Base-by-base conservation (phyloP, 495 filamentous ascomycete genomes). In the Penicillium cinerascens region DNA sequence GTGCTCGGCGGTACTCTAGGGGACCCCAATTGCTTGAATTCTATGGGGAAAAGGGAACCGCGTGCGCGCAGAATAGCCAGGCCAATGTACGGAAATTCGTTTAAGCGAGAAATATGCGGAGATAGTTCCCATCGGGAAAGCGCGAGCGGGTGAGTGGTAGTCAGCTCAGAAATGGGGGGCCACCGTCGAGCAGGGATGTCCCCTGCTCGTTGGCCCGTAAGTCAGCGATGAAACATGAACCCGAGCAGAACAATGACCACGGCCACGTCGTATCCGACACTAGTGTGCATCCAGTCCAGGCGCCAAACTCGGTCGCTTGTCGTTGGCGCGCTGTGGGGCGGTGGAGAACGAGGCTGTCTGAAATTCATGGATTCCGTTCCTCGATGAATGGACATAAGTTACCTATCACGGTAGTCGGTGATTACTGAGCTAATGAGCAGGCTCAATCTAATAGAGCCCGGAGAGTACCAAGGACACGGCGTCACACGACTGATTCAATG, bases 291-390 rank as follows among this genome's bases (percentile, higher is more conserved):
- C 4, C 4, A 33, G 27, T 38, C 53, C 53, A 56, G 45, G 45
- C 49, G 53, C 53, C 53, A 42, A 47, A 33, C 37, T 22, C 29
- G 6, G 54, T 56, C 58, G 58, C 53, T 56, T 56, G 57, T 49
- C 39, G 40, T 60, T 60, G 49, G 33, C 53, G 57, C 57, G 57
- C 33, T 60, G 57, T 49, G 57, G 57, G 53, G 57, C 52, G 13
- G 48, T 42, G 42, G 53, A 20, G 35, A 10, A 35, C 25, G 25
- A 48, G 22, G 38, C 47, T 49, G 47, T 42, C 18, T 18, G 16
- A 17, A 39, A 39, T 39, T 3, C 37, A 39, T 39, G 10, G 3
- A 6, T 22, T 43, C 13, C 23, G 15, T 36, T 23, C 15, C 17
- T 39, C 6, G 37, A 39, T 39, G 10, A 22, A n/a, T 22, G 21